Base-by-base conservation (phyloP, 805 yeast species). In the Kockiozyma suomiensis region DNA sequence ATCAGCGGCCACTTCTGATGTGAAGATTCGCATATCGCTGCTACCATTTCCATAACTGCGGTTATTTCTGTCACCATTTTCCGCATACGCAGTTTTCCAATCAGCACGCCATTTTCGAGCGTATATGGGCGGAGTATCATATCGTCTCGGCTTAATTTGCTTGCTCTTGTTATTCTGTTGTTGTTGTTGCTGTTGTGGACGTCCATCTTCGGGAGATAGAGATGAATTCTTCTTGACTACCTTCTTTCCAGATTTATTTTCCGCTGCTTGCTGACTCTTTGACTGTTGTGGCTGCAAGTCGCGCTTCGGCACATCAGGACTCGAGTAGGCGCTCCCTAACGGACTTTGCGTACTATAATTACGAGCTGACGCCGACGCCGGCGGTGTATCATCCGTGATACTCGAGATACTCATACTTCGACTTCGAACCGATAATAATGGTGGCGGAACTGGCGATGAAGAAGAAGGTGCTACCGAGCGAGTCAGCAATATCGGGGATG, bases 91-190 rank as follows among this genome's bases (percentile, higher is more conserved):
- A 2, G 49, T 32, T 23, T 40, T 25, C 65, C 65, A 61, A 41
- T 61, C 60, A 2, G 88, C 84, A 32, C 79, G 75, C 84, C 87
- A 89, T 70, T 84, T 86, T 65, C 81, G 85, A 0, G 96, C 96
- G 93, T 94, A 89, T 6, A 84, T 78, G 4, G 96, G 96, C 8
- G 87, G 88, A 45, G 76, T 78, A n/a, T 73, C 72, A 70, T 87
- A 87, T 65, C 87, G 75, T 59, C 73, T 80, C 1, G 93, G 92
- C 72, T 86, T 85, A 1, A 66, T 59, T 8, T 38, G 30, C 35
- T 26, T 30, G 15, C 6, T 26, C 13, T 15, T 48, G 21, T 46
- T 28, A 6, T 48, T 7, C 26, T 13, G 55, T 19, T 41, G 54
- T 48, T 32, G 46, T 19, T 41, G 54, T 48, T 32, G 46, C 42